Evolutionary conservation across 164 flowering plant species (phyloP), one percentile per base, ranked within the genome.

Genomic region (Aristolochia contorta): DNA sequence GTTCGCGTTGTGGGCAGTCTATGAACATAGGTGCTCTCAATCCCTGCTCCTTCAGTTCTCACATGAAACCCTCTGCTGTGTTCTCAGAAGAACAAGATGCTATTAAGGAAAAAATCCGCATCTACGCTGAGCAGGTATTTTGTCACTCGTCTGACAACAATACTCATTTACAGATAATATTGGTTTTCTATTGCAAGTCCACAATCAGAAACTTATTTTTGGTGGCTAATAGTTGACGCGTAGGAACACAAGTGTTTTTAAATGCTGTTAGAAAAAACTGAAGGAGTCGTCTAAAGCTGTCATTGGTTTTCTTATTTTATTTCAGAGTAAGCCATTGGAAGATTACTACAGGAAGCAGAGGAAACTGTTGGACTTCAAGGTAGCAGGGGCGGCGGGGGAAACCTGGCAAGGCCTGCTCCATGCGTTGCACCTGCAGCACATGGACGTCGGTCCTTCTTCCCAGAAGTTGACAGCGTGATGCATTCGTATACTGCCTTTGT

Each of bases 321-420:
- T 37, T 37, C 81, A 93, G 97, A 77, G 69, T 61, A 84, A 85
- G 75, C 79, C 79, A 20, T 54, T 94, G 73, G 96, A 90, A 78
- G 99, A 91, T 37, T 84, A 91, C 73, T 94, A 91, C 75, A 72
- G 77, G 76, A 79, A 77, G 66, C 94, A 82, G 67, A 82, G 71
- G 79, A 94, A 91, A 77, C 86, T 94, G 72, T 70, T 94, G 20
- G 81, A 94, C 68, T 79, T 85, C 65, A 72, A 82, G 60, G 90
- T 82, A 63, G 79, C 74, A 12, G 77, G 80, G 49, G 86, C 80
- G 20, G 79, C 92, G 10, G 88, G 84, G 68, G 99, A 91, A 66
- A 79, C 87, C 53, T 91, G 97, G 99, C 78, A 80, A 52, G 91
- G 97, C 32, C 83, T 94, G 47, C 70, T 91, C 77, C 84, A 86